A percentile compares a stretch with the other conserved stretches of the same genome.
Conservation (phyloP, 1,139 yeast species). For the Kurtzmaniella natalensis region DNA sequence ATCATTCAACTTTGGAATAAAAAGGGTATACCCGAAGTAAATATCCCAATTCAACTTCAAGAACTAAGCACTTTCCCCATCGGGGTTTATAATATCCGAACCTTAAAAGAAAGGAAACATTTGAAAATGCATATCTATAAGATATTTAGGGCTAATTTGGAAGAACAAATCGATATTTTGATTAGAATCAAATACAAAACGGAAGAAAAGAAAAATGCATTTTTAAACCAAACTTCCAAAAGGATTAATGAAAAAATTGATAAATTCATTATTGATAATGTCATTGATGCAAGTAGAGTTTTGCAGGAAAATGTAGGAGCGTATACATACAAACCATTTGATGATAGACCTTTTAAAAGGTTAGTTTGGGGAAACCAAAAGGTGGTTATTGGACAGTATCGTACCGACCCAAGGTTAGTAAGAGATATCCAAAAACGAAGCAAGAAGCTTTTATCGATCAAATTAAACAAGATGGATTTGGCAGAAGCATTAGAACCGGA, state of each 20-base stretch:
- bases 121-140: conserved; percentile 28
- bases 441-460: too few species aligned
- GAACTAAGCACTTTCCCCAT: conserved; percentile 6
- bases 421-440: too few species aligned
- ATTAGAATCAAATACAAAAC: conserved; percentile 32
- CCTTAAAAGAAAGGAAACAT: conserved; percentile 15
- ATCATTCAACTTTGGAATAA: conserved; percentile 7
- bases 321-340: conserved; percentile 26
- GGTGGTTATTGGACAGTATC: too few species aligned
- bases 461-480: too few species aligned
- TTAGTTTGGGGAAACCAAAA: conserved; percentile 34
- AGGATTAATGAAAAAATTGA: conserved; percentile 26
- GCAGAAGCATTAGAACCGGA: too few species aligned
- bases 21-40: conserved; percentile 7
- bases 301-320: conserved; percentile 8
- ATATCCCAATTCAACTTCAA: conserved; percentile 6
- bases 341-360: conserved; percentile 24
- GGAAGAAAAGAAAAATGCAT: conserved; percentile 21
- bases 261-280: conserved; percentile 19
- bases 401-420: too few species aligned
- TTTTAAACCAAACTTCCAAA: conserved; percentile 21
- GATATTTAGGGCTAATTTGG: conserved; percentile 34
- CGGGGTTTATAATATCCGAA: conserved; percentile 4
- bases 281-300: conserved; percentile 15
- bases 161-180: conserved; percentile 36